Evolutionary conservation across 2,329 filamentous ascomycete species (phyloP), one percentile per base, ranked within the genome.

Genomic region (Apiospora hydei): DNA sequence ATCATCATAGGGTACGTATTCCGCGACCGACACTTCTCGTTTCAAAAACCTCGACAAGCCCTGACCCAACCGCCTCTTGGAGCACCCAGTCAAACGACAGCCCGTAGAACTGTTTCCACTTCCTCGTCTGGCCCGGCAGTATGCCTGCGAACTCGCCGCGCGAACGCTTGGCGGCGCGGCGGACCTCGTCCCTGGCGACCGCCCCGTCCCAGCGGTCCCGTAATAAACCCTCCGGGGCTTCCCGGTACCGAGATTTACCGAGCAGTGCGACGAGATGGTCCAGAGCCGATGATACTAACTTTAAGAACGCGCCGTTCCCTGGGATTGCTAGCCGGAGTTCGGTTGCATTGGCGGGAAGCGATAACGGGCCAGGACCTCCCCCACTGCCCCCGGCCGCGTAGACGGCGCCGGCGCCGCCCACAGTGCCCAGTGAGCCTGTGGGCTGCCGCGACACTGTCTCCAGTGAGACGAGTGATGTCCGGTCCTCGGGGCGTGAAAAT

Each of bases 171-270:
- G 76, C 78, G 24, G 84, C 84, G 72, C 82, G 80, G 43, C 83
- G 83, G 26, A 83, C 80, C 43, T 87, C 85, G 26, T 85, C 84
- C 16, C 78, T 81, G 2, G 83, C 82, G n/a, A 89, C 82, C 4
- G 91, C 91, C 16, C 92, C 92, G 74, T 94, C 90, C 89, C 93
- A 95, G 69, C 90, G 87, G 80, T 94, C 92, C 51, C 85, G 85
- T 51, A 95, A 83, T 75, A 90, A 82, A 51, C 84, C 82, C 80
- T 92, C 86, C 0, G 92, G 89, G 44, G 87, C 88, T 81, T 94
- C 92, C 64, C 88, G 87, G 81, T 87, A 90, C 71, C 85, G 87
- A 16, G 88, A 89, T 78, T 88, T 89, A 18, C 83, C 83, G 41
- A 95, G 81, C 44, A 93, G 82, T 7, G 84, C 83, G 1, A 90